These are phyloP conservation scores for Aspergillus awamori DNA, from an alignment of 2,329 filamentous ascomycete species.

Conservation along the genomic window DNA sequence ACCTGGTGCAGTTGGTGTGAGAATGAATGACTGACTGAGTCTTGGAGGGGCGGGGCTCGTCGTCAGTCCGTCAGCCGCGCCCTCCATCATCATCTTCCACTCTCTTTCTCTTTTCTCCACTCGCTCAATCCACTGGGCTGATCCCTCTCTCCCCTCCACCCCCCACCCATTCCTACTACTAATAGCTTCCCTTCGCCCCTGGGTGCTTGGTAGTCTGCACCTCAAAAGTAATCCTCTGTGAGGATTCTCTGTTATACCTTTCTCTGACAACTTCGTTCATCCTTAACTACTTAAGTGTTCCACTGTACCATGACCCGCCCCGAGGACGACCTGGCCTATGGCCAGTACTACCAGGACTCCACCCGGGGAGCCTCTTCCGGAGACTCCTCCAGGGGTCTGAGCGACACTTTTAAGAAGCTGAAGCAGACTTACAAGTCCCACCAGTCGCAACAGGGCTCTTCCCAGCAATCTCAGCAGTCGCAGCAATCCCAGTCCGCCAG, in stretches of 20 bases:
- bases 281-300: background rate
- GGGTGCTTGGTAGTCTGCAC: background rate
- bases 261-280: background rate
- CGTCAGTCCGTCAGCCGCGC: background rate
- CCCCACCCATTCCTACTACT: background rate
- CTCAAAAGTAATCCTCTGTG: background rate
- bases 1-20: background rate
- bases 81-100: background rate
- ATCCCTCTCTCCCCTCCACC: background rate
- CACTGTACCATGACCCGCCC: conserved; percentile 38
- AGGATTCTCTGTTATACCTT: background rate
- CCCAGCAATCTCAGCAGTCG: conserved; percentile 6
- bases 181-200: background rate
- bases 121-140: background rate
- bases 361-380: conserved; percentile 35
- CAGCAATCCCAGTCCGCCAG: background rate
- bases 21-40: background rate
- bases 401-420: conserved; percentile 55
- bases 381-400: conserved; percentile 52
- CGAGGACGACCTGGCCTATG: conserved; percentile 60
- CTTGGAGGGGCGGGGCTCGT: conserved; percentile 1
- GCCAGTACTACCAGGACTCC: conserved; percentile 48
- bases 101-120: background rate
- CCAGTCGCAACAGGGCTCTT: conserved; percentile 20
- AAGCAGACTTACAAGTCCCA: conserved; percentile 43